A percentile compares a stretch with the other conserved stretches of the same genome.
Evolutionary conservation across 805 yeast genomes (phyloP).

Genomic region (Sungouiella blattae): DNA sequence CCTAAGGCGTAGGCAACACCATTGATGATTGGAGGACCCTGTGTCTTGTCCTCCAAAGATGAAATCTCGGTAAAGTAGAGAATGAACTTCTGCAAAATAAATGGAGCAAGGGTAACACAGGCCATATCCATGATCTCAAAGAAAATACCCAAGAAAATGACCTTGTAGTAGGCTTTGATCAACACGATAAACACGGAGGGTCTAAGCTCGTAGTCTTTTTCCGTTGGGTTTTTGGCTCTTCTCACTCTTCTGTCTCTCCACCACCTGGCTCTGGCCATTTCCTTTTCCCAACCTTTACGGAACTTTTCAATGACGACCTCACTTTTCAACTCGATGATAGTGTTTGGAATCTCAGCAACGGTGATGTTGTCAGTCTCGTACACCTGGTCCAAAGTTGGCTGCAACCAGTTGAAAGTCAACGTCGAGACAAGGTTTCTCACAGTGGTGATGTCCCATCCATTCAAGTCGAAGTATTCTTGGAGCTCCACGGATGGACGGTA

Average conservation of each 20-base stretch:
- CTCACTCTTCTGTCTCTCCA: slow-evolving; percentile 15
- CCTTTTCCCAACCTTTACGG: slow-evolving; percentile 16
- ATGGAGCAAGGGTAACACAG: slow-evolving; percentile 24
- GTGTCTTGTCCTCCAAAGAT: slow-evolving; percentile 8
- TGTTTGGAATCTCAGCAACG: slow-evolving; percentile 15
- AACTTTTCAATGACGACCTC: slow-evolving; percentile 14
- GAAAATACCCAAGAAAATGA: slow-evolving; percentile 8
- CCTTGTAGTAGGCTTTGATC: slow-evolving; percentile 10
- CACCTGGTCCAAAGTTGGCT: slow-evolving; percentile 23
- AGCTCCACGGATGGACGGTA: slow-evolving; percentile 22
- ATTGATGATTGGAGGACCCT: slow-evolving; percentile 38
- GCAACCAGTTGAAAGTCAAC: slow-evolving; percentile 25
- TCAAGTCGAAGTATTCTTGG: slow-evolving; percentile 18
- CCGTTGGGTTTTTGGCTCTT: slow-evolving; percentile 6
- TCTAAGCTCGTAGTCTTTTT: slow-evolving; percentile 11
- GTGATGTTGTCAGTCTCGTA: slow-evolving; percentile 21
- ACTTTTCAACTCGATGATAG: slow-evolving; percentile 12
- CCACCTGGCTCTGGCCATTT: slow-evolving; percentile 14
- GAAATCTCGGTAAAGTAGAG: slow-evolving; percentile 19
- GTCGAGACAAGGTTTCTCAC: slow-evolving; percentile 20
- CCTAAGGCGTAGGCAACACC: slow-evolving; percentile 85
- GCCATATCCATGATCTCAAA: slow-evolving; percentile 22
- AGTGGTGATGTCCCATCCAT: slow-evolving; percentile 24
- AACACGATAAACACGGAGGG: slow-evolving; percentile 21
- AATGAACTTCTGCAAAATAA: slow-evolving; percentile 27